phyloP scores from a whole-genome alignment of 805 yeast genomes.

The Candida qinlingensis region DNA sequence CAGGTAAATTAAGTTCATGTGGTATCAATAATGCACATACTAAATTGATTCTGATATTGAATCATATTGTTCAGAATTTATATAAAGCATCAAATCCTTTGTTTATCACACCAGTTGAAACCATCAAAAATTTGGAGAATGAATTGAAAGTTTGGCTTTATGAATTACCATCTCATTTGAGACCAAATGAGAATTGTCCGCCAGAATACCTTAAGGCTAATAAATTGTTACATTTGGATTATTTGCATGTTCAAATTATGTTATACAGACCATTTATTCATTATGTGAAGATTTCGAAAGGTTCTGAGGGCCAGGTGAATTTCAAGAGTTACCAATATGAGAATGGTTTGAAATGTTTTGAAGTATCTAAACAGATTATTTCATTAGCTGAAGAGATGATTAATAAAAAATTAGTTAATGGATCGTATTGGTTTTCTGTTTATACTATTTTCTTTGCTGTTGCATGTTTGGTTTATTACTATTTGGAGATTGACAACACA shows the following conservation, averaged over 20 bases:
- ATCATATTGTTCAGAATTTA: conserved; percentile 63
- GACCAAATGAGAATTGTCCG: conserved; percentile 43
- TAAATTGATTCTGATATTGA: conserved; percentile 59
- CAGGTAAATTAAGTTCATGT: conserved; percentile 29
- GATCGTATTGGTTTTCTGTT: conserved; percentile 92
- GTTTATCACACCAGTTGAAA: conserved; percentile 28
- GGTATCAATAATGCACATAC: conserved; percentile 83
- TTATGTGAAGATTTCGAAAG: conserved; percentile 33
- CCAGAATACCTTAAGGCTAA: conserved; percentile 63
- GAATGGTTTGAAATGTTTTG: conserved; percentile 79
- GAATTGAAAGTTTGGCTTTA: conserved; percentile 73
- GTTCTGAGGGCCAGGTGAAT: conserved; percentile 38
- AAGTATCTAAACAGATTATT: conserved; percentile 77
- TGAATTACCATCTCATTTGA: conserved; percentile 64
- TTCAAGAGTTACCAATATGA: conserved; percentile 44
- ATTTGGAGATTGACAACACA: conserved; percentile 39
- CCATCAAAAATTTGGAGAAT: conserved; percentile 63
- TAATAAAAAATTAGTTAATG: conserved; percentile 63
- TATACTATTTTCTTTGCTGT: conserved; percentile 90
- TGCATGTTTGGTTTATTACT: conserved; percentile 78
- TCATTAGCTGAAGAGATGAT: conserved; percentile 77
- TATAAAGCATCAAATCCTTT: conserved; percentile 49
- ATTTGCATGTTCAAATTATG: conserved; percentile 76
- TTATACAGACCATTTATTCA: conserved; percentile 89
- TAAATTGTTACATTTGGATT: conserved; percentile 65